Percentiles rank a stretch among this genome's conserved stretches.
These are phyloP conservation scores for Blastomyces gilchristii DNA, from an alignment of 2,329 filamentous ascomycete genomes.

Conservation along the genomic window DNA sequence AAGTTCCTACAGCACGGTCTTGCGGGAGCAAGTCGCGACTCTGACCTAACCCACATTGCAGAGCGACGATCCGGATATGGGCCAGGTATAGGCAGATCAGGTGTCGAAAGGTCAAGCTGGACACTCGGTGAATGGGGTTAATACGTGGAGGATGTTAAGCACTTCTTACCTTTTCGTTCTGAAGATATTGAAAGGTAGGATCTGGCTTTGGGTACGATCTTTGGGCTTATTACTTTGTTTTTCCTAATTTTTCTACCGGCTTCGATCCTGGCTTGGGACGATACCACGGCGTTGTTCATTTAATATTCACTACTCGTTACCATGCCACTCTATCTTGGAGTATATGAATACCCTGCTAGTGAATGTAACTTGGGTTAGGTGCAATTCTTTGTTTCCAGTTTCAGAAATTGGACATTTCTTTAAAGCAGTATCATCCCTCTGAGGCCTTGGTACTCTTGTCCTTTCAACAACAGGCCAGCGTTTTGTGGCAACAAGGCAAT, in stretches of 20 bases:
- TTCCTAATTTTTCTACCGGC: not conserved
- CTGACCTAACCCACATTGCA: constrained; percentile 26
- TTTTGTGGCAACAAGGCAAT: not conserved
- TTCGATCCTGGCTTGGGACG: not conserved
- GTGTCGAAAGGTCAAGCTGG: constrained; percentile 40
- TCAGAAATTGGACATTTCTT: not conserved
- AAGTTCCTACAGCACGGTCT: constrained; percentile 46
- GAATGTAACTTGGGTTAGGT: not conserved
- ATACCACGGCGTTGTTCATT: constrained; percentile 3
- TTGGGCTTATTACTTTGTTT: not conserved
- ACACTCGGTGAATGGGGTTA: constrained; percentile 38
- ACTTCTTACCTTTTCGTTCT: not conserved
- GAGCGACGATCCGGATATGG: constrained; percentile 32
- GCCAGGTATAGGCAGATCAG: constrained; percentile 21
- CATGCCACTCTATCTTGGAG: not conserved
- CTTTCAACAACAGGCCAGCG: not conserved
- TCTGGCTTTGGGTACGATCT: not conserved
- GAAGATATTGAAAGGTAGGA: not conserved
- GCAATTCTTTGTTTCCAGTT: not conserved
- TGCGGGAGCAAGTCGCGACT: constrained; percentile 37
- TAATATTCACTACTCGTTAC: not conserved
- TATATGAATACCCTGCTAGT: not conserved
- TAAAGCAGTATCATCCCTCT: not conserved
- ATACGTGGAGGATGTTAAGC: not conserved
- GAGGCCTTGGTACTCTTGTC: not conserved